Base-by-base conservation (phyloP, 148 eudicot genomes). In the Spergularia marina region DNA sequence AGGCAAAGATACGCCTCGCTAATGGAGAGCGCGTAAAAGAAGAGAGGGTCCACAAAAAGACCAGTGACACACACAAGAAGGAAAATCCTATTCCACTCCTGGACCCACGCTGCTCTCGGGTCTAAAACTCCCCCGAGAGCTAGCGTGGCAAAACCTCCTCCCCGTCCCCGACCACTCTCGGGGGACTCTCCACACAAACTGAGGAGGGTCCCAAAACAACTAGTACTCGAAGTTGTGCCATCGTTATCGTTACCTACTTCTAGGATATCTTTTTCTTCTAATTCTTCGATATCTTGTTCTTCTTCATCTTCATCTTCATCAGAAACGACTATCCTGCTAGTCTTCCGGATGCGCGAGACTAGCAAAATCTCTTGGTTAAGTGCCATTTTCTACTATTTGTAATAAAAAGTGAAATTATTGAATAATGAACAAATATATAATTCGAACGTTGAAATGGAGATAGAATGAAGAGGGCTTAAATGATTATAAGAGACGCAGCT, bases 1-100 rank as follows among this genome's bases (percentile, higher is more conserved):
- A 95, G 82, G 74, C 94, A 87, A 86, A 95, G 77, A 79, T 89
- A 89, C 8, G 76, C 68, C 10, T 90, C 91, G 55, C 92, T 92
- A 7, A 95, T 87, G 0, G 97, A 92, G 13, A 95, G 84, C 0
- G 96, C 82, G 68, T 95, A 95, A 83, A 95, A 89, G 73, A 95
- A 95, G 20, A 95, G 82, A 0, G 99, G 99, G 76, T 95, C 99
- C 23, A 95, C 87, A 41, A 95, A 92, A 2, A 95, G 83, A 0
- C 99, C 99, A 0, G 84, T 67, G 21, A 93, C 92, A 72, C 94
- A 84, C 0, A 90, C 94, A 0, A 95, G 76, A 7, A 92, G 89
- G 82, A 95, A 95, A 36, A 91, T 82, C 53, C 88, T 75, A 71
- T 92, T 92, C 99, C 97, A 95, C 53, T 92, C 97, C 49, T 85